Conservation (phyloP, 192 early-diverging fungal genomes). For the Coemansia sp. region DNA sequence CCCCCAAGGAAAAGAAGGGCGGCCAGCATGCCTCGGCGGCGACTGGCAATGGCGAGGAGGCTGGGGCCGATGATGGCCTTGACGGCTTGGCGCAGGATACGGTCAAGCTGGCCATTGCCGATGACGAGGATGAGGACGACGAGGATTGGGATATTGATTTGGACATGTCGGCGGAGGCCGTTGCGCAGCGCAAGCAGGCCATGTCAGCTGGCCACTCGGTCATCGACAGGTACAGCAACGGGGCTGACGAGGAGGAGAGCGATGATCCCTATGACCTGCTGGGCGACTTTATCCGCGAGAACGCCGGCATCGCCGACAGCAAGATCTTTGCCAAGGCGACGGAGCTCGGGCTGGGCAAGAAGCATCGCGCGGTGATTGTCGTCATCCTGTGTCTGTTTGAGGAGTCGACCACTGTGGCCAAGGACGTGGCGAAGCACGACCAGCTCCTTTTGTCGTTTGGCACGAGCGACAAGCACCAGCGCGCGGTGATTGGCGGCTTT, state of each 20-base stretch:
- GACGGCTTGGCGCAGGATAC: slow-evolving; percentile 70
- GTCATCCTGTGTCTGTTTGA: slow-evolving; percentile 83
- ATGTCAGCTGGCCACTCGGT: slow-evolving; percentile 16
- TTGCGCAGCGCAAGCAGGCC: slow-evolving; percentile 70
- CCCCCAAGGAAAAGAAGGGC: slow-evolving; percentile 56
- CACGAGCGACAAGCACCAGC: slow-evolving; percentile 79
- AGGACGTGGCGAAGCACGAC: slow-evolving; percentile 71
- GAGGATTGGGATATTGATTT: slow-evolving; percentile 74
- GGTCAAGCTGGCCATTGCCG: slow-evolving; percentile 55
- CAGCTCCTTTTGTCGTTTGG: slow-evolving; percentile 73
- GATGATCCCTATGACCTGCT: slow-evolving; percentile 70
- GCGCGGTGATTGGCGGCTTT: slow-evolving; percentile 85
- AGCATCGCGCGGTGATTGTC: slow-evolving; percentile 78
- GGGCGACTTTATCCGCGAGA: slow-evolving; percentile 68
- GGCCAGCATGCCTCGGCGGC: slow-evolving; percentile 56
- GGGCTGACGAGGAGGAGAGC: slow-evolving; percentile 58
- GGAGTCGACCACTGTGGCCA: slow-evolving; percentile 48
- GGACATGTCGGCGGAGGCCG: slow-evolving; percentile 78
- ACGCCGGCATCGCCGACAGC: slow-evolving; percentile 55
- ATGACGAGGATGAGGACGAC: slow-evolving; percentile 57
- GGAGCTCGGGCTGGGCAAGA: slow-evolving; percentile 70
- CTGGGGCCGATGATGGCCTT: slow-evolving; percentile 60
- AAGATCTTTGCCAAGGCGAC: slow-evolving; percentile 77
- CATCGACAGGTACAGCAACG: slow-evolving; percentile 26
- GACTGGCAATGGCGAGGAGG: slow-evolving; percentile 44